These are phyloP conservation scores for Penicillium antarcticum DNA, from an alignment of 495 filamentous ascomycete genomes.

Conservation along the genomic window DNA sequence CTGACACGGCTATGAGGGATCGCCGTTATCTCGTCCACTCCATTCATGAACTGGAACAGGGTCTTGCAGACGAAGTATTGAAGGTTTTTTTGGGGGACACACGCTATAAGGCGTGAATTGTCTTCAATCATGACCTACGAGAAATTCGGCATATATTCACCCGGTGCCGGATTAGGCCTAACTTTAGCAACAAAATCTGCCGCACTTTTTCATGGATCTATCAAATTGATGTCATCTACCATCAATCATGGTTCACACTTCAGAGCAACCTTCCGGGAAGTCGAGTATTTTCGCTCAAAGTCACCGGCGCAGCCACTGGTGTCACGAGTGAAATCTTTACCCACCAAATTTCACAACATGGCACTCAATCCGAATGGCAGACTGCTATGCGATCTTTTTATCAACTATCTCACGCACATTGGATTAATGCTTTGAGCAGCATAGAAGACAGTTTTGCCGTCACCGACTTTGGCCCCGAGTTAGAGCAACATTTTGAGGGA, in stretches of 20 bases:
- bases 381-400: neutral
- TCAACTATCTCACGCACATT: neutral
- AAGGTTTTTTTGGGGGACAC: slow-evolving; percentile 3
- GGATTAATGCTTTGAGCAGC: neutral
- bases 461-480: neutral
- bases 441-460: slow-evolving; percentile 3
- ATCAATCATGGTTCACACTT: slow-evolving; percentile 13
- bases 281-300: neutral
- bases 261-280: slow-evolving; percentile 7
- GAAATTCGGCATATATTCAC: slow-evolving; percentile 8
- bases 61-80: neutral
- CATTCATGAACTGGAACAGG: slow-evolving; percentile 9
- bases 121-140: slow-evolving; percentile 10
- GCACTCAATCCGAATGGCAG: neutral
- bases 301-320: neutral
- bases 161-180: slow-evolving; percentile 15
- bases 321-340: neutral
- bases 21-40: slow-evolving; percentile 8
- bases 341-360: slow-evolving; percentile 1
- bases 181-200: slow-evolving; percentile 13
- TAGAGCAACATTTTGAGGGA: slow-evolving; percentile 1
- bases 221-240: slow-evolving; percentile 12
- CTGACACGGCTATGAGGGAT: slow-evolving; percentile 13
- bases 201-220: slow-evolving; percentile 7
- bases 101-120: slow-evolving; percentile 9